Evolutionary conservation across 2,329 filamentous ascomycete species (phyloP), one percentile per base, ranked within the genome.

Genomic region (Beauveria sp.): DNA sequence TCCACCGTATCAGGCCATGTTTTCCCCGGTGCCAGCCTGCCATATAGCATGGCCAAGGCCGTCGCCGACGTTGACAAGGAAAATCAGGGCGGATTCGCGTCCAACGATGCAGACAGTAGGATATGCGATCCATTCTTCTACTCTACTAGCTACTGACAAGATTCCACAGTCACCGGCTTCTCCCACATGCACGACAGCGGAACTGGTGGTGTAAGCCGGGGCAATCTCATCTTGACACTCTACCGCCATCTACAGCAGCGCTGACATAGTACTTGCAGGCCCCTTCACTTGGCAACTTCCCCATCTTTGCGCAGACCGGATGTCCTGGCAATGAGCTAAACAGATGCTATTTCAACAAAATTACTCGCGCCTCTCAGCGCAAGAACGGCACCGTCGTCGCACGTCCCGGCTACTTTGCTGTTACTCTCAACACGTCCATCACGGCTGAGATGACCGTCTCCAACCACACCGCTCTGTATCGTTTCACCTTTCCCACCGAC

Each of bases 391-490:
- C 81, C 0, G 76, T 81, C n/a, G 72, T 75, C 26, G 83, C 85
- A 6, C 76, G 77, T n/a, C 82, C 84, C 2, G 86, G 86, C 9
- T 87, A 87, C 69, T 88, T 88, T 68, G 74, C 78, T 3, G 71
- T 88, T 8, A 77, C 77, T 40, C 75, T 88, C 49, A 75, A 80
- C 57, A 86, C 81, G 54, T 79, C 79, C 2, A 79, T 88, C 53
- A 73, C 73, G n/a, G 81, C 82, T 1, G 85, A 88, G 70, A 88
- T 88, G 79, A 86, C 85, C 0, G 77, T 80, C 1, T 79, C 84
- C 0, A 79, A 84, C 65, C 84, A 82, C 65, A 80, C 84, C 5
- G 82, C 83, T 3, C 74, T 88, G 4, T 88, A 87, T 66, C 77
- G 81, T 20, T 88, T 88, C 70, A 79, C 78, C 1, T 87, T 87